These are phyloP conservation scores for Yamadazyma paraphyllophila DNA, from an alignment of 805 yeast species.

Conservation along the genomic window DNA sequence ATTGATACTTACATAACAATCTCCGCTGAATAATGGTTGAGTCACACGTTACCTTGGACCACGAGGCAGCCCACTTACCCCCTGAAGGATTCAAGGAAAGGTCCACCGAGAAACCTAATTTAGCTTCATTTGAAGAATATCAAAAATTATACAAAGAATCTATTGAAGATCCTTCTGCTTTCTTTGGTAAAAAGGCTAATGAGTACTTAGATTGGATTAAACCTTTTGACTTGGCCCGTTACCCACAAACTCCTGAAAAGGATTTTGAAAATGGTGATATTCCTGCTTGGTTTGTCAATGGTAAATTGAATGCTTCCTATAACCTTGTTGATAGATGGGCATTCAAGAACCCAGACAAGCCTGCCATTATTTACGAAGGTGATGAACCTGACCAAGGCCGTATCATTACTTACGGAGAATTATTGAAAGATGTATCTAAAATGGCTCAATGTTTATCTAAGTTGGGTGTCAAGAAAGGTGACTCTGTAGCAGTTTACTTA, in stretches of 20 bases:
- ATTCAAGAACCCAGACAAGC: slow-evolving; percentile 75
- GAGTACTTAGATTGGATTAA: slow-evolving; percentile 52
- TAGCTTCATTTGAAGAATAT: slow-evolving; percentile 51
- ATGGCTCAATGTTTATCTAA: slow-evolving; percentile 80
- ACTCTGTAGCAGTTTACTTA: slow-evolving; percentile 91
- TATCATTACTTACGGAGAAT: slow-evolving; percentile 79
- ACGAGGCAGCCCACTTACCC: slow-evolving; percentile 28
- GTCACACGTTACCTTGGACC: slow-evolving; percentile 31
- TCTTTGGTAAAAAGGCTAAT: slow-evolving; percentile 54
- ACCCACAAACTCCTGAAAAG: slow-evolving; percentile 45
- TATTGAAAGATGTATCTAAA: slow-evolving; percentile 78
- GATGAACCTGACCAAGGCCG: slow-evolving; percentile 79
- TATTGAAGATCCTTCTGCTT: slow-evolving; percentile 51
- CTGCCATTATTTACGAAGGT: slow-evolving; percentile 88
- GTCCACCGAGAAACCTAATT: slow-evolving; percentile 47
- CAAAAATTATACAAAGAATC: slow-evolving; percentile 52
- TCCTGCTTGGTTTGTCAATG: slow-evolving; percentile 89
- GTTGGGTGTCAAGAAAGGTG: slow-evolving; percentile 92
- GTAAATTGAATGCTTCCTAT: slow-evolving; percentile 88
- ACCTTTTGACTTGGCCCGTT: slow-evolving; percentile 48
- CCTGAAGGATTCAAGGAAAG: slow-evolving; percentile 43
- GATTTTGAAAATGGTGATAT: slow-evolving; percentile 65
- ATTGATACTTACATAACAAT: not conserved
- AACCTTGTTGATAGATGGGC: slow-evolving; percentile 98
- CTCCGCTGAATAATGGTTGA: slow-evolving; percentile 13